A percentile compares a stretch with the other conserved stretches of the same genome.
Conservation (phyloP, 1,139 yeast species). For the Magnusiomyces fungicola region DNA sequence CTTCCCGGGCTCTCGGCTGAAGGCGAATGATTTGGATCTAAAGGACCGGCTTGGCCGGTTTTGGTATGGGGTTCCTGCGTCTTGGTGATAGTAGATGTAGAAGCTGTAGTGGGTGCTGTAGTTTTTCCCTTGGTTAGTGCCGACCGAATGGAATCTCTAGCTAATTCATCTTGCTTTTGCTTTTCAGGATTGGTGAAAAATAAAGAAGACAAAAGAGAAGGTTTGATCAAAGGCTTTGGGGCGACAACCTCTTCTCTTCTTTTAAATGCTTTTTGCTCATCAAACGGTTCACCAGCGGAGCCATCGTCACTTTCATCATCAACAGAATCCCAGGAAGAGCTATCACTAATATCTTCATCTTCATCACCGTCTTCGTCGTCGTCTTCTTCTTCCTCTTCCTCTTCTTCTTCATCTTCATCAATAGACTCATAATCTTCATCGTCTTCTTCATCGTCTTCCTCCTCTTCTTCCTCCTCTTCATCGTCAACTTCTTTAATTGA, state of each 20-base stretch:
- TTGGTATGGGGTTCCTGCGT: no score
- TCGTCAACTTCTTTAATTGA: background rate
- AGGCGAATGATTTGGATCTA: no score
- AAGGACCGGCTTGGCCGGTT: no score
- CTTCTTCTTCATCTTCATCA: constrained; percentile 18
- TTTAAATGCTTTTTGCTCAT: constrained; percentile 34
- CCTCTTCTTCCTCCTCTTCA: constrained; percentile 4
- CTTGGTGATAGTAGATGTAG: background rate
- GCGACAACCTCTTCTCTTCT: constrained; percentile 28
- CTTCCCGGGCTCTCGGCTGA: no score
- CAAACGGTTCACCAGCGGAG: constrained; percentile 30
- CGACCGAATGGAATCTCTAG: constrained; percentile 1
- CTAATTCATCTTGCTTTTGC: constrained; percentile 13
- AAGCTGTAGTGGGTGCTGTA: background rate
- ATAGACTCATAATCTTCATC: background rate
- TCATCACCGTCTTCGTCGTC: constrained; percentile 30
- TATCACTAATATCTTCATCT: constrained; percentile 38
- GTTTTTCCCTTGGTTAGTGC: background rate
- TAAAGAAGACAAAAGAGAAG: constrained; percentile 67
- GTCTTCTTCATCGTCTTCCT: background rate
- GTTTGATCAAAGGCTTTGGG: constrained; percentile 36
- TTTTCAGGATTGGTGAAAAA: constrained; percentile 41
- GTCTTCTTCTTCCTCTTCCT: constrained; percentile 23
- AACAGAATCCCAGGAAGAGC: constrained; percentile 28
- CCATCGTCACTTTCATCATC: constrained; percentile 37